Evolutionary conservation across 2,329 filamentous ascomycete species (phyloP).

Genomic region (Phialophora expanda): DNA sequence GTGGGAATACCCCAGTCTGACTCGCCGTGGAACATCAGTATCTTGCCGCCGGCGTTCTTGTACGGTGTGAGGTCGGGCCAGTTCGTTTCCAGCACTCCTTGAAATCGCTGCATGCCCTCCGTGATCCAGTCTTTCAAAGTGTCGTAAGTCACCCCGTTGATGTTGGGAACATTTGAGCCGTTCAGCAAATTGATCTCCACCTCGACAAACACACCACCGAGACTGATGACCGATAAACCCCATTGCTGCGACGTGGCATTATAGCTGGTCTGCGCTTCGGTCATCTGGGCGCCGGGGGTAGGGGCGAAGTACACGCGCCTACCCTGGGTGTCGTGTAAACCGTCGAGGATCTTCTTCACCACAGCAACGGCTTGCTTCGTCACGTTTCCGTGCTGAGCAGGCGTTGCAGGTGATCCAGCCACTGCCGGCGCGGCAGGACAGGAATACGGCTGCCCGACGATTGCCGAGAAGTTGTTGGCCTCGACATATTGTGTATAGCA

Average conservation of each 20-base stretch:
- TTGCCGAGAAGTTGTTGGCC: constrained; percentile 50
- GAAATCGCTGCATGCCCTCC: constrained; percentile 55
- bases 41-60: constrained; percentile 58
- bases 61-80: constrained; percentile 60
- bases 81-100: constrained; percentile 60
- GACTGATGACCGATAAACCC: constrained; percentile 43
- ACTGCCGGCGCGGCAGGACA: constrained; percentile 42
- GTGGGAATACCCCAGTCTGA: constrained; percentile 60
- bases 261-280: constrained; percentile 40
- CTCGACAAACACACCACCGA: constrained; percentile 41
- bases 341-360: constrained; percentile 46
- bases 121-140: constrained; percentile 62
- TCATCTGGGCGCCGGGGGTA: constrained; percentile 41
- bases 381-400: constrained; percentile 44
- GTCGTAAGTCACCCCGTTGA: constrained; percentile 61
- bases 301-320: constrained; percentile 50
- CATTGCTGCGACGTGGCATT: constrained; percentile 41
- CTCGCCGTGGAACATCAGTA: constrained; percentile 65
- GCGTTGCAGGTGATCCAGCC: neutral
- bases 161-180: constrained; percentile 47
- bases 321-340: constrained; percentile 49
- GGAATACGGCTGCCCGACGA: constrained; percentile 55
- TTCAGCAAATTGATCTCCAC: constrained; percentile 36
- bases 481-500: constrained; percentile 49
- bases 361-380: constrained; percentile 43